These are phyloP conservation scores for Hymenoscyphus linearis DNA, from an alignment of 2,329 filamentous ascomycete genomes.

Conservation along the genomic window DNA sequence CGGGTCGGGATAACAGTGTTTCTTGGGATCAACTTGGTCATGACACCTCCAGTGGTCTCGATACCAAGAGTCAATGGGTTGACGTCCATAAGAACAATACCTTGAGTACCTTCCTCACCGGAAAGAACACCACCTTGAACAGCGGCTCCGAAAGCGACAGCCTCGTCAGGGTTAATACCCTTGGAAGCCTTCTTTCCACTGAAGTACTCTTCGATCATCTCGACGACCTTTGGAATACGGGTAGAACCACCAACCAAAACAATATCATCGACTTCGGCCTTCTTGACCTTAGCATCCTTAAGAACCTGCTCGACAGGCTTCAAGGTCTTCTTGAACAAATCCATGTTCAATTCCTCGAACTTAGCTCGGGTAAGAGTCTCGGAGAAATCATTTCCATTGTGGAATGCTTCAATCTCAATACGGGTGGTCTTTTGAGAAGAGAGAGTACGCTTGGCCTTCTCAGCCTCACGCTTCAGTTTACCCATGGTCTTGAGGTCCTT, in stretches of 20 bases:
- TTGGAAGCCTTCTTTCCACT: conserved; percentile 94
- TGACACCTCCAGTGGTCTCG: conserved; percentile 94
- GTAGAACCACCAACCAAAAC: conserved; percentile 98
- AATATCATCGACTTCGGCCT: conserved; percentile 90
- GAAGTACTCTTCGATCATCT: conserved; percentile 94
- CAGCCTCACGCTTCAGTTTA: conserved; percentile 98
- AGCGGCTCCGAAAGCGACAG: conserved; percentile 94
- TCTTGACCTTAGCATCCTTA: conserved; percentile 97
- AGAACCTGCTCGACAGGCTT: conserved; percentile 98
- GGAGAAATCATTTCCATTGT: conserved; percentile 94
- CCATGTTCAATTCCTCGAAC: conserved; percentile 98
- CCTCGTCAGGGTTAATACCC: conserved; percentile 99
- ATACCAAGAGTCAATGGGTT: conserved; percentile 96
- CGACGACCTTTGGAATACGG: conserved; percentile 96
- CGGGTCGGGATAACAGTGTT: conserved; percentile 93
- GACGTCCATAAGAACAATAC: conserved; percentile 91
- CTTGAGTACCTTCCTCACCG: conserved; percentile 75
- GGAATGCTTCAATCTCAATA: conserved; percentile 96
- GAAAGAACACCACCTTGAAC: conserved; percentile 95
- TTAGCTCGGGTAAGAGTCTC: conserved; percentile 98
- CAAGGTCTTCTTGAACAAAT: conserved; percentile 98
- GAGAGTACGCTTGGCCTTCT: conserved; percentile 98
- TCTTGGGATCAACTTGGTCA: conserved; percentile 93
- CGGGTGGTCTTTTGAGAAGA: conserved; percentile 90
- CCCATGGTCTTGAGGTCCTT: conserved; percentile 98